Evolutionary conservation across 495 filamentous ascomycete genomes (phyloP).

Genomic region (Trichoderma gamsii): DNA sequence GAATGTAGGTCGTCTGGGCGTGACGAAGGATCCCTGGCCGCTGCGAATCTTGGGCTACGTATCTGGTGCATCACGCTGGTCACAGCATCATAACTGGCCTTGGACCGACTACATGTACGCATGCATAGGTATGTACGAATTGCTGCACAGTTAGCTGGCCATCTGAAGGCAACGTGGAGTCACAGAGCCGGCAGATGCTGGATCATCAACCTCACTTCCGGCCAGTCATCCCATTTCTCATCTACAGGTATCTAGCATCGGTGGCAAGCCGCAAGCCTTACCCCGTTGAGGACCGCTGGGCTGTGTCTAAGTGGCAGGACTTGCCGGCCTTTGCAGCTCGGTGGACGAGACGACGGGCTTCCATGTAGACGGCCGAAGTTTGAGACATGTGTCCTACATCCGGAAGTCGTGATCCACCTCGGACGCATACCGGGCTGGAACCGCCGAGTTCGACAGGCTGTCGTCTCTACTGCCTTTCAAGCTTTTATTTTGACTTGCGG

Average conservation of each 20-base stretch:
- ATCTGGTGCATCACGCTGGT: not conserved
- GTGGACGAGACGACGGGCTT: not conserved
- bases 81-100: not conserved
- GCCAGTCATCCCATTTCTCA: not conserved
- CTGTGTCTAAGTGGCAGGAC: not conserved
- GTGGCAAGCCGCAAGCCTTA: not conserved
- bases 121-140: not conserved
- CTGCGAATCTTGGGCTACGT: not conserved
- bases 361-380: slow-evolving; percentile 2
- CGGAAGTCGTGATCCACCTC: slow-evolving; percentile 4
- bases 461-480: too few species aligned
- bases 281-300: not conserved
- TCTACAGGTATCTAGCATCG: not conserved
- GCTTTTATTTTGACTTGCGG: not conserved
- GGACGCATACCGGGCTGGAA: not conserved
- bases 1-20: not conserved
- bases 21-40: not conserved
- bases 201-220: not conserved
- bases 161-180: not conserved
- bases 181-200: not conserved
- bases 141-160: not conserved
- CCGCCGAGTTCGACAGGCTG: not conserved
- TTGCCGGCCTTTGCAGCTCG: not conserved
- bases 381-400: slow-evolving; percentile 9
- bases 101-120: not conserved